A percentile compares a stretch with the other conserved stretches of the same genome.
Conservation (phyloP, 768 basidiomycete genomes). For the Lentinula sp. region DNA sequence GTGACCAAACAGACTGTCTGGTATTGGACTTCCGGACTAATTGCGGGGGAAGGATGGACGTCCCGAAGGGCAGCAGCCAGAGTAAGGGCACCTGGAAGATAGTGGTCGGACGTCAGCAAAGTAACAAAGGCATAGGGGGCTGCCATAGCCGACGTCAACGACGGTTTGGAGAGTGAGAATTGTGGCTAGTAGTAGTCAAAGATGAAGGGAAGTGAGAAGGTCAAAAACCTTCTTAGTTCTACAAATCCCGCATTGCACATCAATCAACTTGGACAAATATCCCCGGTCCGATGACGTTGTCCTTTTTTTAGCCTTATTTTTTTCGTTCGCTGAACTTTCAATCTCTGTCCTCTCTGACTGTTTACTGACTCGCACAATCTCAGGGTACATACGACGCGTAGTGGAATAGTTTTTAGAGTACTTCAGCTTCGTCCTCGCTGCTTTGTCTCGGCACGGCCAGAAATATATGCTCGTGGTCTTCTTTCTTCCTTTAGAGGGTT, state of each 20-base stretch:
- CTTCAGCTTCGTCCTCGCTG: too few relatives aligned
- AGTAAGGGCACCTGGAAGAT: constrained; percentile 89
- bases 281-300: not conserved
- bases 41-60: constrained; percentile 56
- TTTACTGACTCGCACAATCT: too few relatives aligned
- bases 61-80: constrained; percentile 82
- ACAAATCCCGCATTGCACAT: not conserved
- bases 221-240: not conserved
- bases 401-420: too few relatives aligned
- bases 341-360: not conserved
- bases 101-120: constrained; percentile 85
- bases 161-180: constrained; percentile 17
- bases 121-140: constrained; percentile 80
- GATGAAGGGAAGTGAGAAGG: constrained; percentile 4
- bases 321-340: not conserved
- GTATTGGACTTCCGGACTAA: constrained; percentile 59
- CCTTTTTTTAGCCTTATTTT: not conserved
- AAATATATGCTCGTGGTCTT: too few relatives aligned
- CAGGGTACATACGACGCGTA: too few relatives aligned
- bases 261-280: not conserved
- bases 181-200: constrained; percentile 8
- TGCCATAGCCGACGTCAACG: constrained; percentile 40
- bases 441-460: too few relatives aligned
- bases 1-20: constrained; percentile 89
- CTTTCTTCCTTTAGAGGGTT: too few relatives aligned